Base-by-base conservation (phyloP, 805 yeast genomes). In the Suhomyces vadensis region DNA sequence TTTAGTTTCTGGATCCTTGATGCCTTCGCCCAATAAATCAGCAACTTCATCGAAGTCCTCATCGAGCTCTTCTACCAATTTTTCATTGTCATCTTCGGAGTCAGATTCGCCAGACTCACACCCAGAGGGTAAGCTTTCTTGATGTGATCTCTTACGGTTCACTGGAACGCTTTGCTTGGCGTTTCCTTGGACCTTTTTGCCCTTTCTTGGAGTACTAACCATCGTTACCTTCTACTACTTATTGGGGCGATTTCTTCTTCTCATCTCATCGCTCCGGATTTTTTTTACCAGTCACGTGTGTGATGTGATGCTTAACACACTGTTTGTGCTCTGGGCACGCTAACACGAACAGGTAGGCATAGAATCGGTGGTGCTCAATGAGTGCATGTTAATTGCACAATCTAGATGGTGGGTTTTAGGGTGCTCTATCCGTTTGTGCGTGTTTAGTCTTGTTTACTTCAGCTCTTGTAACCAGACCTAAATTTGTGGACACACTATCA, bases 1-100 rank as follows among this genome's bases (percentile, higher is more conserved):
- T 37, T 54, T 59, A 19, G 58, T 63, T 50, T 69, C 77, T 14
- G 77, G 73, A 49, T 71, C 75, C 49, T 65, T 56, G 31, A 71
- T 55, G 50, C 67, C 63, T 25, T 63, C 73, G 4, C 78, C 82
- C 43, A 80, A 64, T 43, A 80, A 64, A 20, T 66, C 74, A 2
- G 82, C 79, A 37, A 80, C 81, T 50, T 79, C 85, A 50, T 73
- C 79, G 51, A 72, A 80, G 45, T 80, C 81, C 5, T 72, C 73
- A 61, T 81, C 83, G 24, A 79, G 61, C 52, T 77, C 78, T 39
- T 75, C 75, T n/a, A 79, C 77, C 43, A 74, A 59, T 49, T 71
- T 61, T 44, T 74, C 78, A 35, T 69, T 63, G 42, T 64, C 74
- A 23, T 58, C 60, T 31, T 60, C 69, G 17, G 57, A 67, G 13